Percentiles rank a stretch among this genome's conserved stretches.
These are phyloP conservation scores for Diutina catenulata DNA, from an alignment of 1,139 yeast genomes.

Conservation along the genomic window DNA sequence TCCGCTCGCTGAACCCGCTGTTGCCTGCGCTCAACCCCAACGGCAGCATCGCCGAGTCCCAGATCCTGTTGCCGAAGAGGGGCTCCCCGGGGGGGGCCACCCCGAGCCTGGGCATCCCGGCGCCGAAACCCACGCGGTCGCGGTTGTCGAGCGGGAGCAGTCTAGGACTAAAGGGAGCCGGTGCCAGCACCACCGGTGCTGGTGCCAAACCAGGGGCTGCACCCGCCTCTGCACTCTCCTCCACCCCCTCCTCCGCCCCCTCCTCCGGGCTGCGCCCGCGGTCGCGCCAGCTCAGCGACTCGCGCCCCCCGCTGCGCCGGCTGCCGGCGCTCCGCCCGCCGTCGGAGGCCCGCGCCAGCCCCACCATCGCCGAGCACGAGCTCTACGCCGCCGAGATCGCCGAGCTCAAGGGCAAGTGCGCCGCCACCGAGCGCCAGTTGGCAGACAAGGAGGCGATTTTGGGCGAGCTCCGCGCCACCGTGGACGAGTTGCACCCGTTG, in stretches of 20 bases:
- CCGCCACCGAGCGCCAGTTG: slow-evolving; percentile 12
- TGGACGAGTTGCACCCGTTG: slow-evolving; percentile 34
- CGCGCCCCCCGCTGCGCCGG: not conserved
- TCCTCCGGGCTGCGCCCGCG: not conserved
- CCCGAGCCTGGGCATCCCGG: not conserved
- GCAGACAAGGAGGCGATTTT: slow-evolving; percentile 24
- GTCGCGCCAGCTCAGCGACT: not conserved
- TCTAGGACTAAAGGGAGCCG: not conserved
- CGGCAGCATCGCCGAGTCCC: not conserved
- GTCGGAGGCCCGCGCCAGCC: not conserved
- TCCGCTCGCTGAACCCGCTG: slow-evolving; percentile 30
- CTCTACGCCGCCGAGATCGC: slow-evolving; percentile 1
- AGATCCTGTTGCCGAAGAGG: not conserved
- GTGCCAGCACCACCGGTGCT: not conserved
- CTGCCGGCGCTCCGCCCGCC: not conserved
- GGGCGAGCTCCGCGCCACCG: slow-evolving; percentile 30
- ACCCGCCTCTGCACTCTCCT: too few species aligned
- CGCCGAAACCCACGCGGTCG: not conserved
- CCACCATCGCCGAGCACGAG: not conserved
- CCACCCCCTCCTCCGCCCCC: not conserved
- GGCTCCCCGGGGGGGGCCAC: not conserved
- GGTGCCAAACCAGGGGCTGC: too few species aligned
- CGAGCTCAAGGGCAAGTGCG: not conserved
- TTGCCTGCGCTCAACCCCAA: slow-evolving; percentile 6
- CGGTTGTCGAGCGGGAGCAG: not conserved